A percentile compares a stretch with the other conserved stretches of the same genome.
These are phyloP conservation scores for Marchantia paleacea DNA, from an alignment of 225 moss, liverwort and hornwort genomes.

Conservation along the genomic window DNA sequence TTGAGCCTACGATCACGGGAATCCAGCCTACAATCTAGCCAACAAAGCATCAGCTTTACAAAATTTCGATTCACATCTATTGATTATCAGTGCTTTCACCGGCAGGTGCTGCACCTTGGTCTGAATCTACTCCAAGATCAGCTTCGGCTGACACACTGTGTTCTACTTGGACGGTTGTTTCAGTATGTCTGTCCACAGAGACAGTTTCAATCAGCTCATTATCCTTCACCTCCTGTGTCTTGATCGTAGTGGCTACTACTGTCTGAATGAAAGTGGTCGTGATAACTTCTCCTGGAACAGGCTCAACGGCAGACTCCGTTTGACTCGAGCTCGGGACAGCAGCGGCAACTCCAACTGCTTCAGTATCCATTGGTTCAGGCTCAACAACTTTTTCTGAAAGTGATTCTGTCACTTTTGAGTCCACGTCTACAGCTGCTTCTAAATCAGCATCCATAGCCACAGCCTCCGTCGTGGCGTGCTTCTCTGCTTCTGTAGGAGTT, in stretches of 20 bases:
- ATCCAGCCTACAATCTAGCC: not conserved
- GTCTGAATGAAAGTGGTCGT: constrained; percentile 3
- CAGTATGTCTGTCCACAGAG: not conserved
- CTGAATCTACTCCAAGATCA: not conserved
- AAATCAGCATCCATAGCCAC: constrained; percentile 1
- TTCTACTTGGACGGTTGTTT: constrained; percentile 3
- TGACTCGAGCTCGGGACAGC: not conserved
- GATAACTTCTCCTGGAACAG: not conserved
- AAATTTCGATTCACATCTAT: not conserved
- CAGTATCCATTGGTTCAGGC: constrained; percentile 4
- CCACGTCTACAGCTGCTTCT: not conserved
- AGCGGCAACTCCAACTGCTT: not conserved
- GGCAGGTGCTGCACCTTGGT: not conserved
- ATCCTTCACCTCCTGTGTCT: not conserved
- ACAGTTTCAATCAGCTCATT: not conserved
- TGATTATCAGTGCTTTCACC: not conserved
- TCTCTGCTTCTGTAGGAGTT: not conserved
- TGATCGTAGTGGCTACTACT: not conserved
- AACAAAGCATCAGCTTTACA: not conserved
- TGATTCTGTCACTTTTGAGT: not conserved
- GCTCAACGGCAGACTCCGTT: not conserved
- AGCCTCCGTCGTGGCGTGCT: not conserved
- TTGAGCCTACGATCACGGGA: not conserved
- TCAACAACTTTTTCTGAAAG: not conserved
- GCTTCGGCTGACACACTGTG: not conserved